Base-by-base conservation (phyloP, 768 basidiomycete species). In the Glaciozyma antarctica region DNA sequence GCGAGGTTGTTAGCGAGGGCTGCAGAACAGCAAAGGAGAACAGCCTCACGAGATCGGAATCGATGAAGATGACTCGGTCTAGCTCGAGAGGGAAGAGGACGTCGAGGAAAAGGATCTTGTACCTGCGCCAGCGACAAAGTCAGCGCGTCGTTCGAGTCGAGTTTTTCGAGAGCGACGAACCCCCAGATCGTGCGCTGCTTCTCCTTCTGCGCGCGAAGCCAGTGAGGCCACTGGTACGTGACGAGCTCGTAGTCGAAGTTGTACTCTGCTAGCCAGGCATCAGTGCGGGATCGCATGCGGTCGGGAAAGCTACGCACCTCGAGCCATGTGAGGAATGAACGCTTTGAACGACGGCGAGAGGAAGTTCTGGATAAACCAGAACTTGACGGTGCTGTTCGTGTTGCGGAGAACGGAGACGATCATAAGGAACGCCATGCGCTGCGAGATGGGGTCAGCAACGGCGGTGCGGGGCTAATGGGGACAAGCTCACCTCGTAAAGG, bases 351-450 rank as follows among this genome's bases (percentile, higher is more conserved):
- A 88, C 0, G 94, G 95, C 0, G 94, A 98, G 19, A 98, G 82
- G 82, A 99, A 99, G 78, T 99, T 98, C 76, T 95, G 89, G 69
- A 99, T 98, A 78, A 98, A 98, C 95, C 95, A 98, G 78, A 98
- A 99, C 76, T 99, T 99, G 77, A 99, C 93, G 32, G 85, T 87
- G 73, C 87, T 88, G 24, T 91, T 85, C 22, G 95, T 98, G 74
- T 98, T 94, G 48, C 86, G 86, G 69, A 98, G 80, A 41, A 99
- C 95, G 71, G 91, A 94, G 44, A 97, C 81, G 63, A 97, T 90
- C 95, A 98, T 99, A 78, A 99, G 97, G 13, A 90, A 90, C 0
- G 86, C 92, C 77, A 99, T 98, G 21, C 95, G 86, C 91, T 98
- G 69, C 12, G 48, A 49, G 2, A n/a, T 22, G 16, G 22, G 54